Evolutionary conservation across 768 basidiomycete species (phyloP).

Genomic region (Mycena crocata): DNA sequence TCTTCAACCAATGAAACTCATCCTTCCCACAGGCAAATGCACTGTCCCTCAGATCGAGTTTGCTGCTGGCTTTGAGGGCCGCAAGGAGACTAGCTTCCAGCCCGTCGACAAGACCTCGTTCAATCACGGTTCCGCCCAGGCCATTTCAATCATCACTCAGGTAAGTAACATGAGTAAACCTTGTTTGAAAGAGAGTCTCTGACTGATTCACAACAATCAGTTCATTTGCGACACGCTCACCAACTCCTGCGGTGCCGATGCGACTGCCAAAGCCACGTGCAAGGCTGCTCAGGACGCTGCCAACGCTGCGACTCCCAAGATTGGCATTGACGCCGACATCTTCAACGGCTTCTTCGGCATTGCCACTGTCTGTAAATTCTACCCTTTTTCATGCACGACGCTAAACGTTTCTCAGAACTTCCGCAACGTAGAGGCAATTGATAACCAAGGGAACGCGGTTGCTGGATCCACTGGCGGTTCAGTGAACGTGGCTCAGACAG

Average conservation of each 20-base stretch:
- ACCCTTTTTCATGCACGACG: conserved; percentile 12
- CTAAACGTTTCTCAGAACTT: conserved; percentile 52
- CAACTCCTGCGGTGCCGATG: conserved; percentile 66
- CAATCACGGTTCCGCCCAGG: conserved; percentile 70
- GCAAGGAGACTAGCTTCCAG: conserved; percentile 70
- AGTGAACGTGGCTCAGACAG: conserved; percentile 26
- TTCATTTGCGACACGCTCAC: conserved; percentile 67
- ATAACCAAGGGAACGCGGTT: conserved; percentile 40
- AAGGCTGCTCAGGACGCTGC: conserved; percentile 54
- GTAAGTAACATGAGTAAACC: conserved; percentile 42
- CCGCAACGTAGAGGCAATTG: conserved; percentile 36
- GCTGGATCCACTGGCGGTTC: conserved; percentile 31
- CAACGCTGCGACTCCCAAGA: conserved; percentile 50
- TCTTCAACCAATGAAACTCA: too few species aligned
- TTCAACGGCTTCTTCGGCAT: conserved; percentile 74
- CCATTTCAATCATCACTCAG: conserved; percentile 66
- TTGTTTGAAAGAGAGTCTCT: not conserved
- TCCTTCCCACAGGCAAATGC: conserved; percentile 49
- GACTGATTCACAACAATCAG: conserved; percentile 35
- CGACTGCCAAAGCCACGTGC: conserved; percentile 64
- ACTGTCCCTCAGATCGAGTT: conserved; percentile 70
- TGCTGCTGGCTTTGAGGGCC: conserved; percentile 65
- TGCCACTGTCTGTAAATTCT: conserved; percentile 49
- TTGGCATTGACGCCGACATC: conserved; percentile 68
- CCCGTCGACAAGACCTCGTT: conserved; percentile 63